Evolutionary conservation across 2,329 filamentous ascomycete species (phyloP).

Genomic region (Macrophomina phaseolina): DNA sequence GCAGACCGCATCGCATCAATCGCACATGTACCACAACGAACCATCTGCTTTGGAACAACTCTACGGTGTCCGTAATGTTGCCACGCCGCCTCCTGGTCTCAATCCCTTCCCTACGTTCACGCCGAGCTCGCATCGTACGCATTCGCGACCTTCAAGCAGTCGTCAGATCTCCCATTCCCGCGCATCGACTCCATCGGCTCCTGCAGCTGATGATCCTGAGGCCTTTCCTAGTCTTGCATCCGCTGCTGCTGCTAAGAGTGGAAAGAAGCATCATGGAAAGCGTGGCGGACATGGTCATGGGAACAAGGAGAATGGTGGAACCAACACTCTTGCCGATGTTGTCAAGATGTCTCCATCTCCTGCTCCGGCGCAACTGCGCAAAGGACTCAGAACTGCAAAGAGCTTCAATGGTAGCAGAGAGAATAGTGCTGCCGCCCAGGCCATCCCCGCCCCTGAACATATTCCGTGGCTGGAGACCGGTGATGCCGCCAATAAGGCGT

Average conservation of each 20-base stretch:
- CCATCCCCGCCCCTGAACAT: conserved; percentile 86
- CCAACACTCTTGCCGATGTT: conserved; percentile 87
- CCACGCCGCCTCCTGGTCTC: conserved; percentile 72
- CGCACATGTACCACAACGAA: conserved; percentile 47
- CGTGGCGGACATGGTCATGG: conserved; percentile 75
- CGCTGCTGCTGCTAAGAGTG: conserved; percentile 71
- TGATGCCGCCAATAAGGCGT: conserved; percentile 86
- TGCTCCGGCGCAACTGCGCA: conserved; percentile 65
- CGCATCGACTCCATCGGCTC: conserved; percentile 68
- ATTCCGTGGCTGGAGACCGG: conserved; percentile 98
- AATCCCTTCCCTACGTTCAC: conserved; percentile 66
- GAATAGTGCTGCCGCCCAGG: conserved; percentile 79
- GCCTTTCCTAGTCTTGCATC: conserved; percentile 91
- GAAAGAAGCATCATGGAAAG: conserved; percentile 93
- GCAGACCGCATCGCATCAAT: conserved; percentile 51
- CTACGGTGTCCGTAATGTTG: conserved; percentile 43
- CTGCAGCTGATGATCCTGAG: conserved; percentile 89
- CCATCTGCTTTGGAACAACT: conserved; percentile 50
- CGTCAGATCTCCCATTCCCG: conserved; percentile 64
- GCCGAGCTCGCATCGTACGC: conserved; percentile 65
- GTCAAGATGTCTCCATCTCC: conserved; percentile 94
- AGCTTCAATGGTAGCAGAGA: conserved; percentile 71
- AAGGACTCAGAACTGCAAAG: conserved; percentile 67
- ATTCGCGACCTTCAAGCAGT: conserved; percentile 84
- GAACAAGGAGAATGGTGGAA: conserved; percentile 57